Base-by-base conservation (phyloP, 768 basidiomycete genomes). In the Serendipita indica region DNA sequence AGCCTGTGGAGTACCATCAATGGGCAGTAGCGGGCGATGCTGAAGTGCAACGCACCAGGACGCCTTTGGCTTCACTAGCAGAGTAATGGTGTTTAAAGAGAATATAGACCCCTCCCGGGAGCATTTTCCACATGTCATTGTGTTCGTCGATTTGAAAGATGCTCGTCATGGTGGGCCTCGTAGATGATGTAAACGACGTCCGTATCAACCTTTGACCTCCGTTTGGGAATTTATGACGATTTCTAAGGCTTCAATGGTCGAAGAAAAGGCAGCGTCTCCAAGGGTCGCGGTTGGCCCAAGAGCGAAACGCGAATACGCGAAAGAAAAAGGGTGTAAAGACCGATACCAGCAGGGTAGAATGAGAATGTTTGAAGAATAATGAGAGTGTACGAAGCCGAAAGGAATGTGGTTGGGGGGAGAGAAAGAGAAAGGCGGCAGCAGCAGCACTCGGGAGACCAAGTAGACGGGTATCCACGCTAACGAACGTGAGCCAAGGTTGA, bases 111-210 rank as follows among this genome's bases (percentile, higher is more conserved):
- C 49, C 49, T 54, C 49, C 49, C 12, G 49, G 49, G 5, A 54
- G n/a, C 49, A 54, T 54, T 28, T 30, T 27, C 49, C 49, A 54
- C 49, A 20, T 54, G 25, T 54, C 49, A 30, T 54, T 54, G 49
- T 54, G n/a, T 33, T 54, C 10, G 25, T 54, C 49, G 49, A 54
- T 54, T 28, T 10, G 4, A 54, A 54, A 54, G 49, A 54, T 54
- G 49, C 49, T 54, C 49, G 49, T 54, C 49, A 54, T 54, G 22
- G 45, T 54, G n/a, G n/a, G n/a, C n/a, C n/a, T n/a, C n/a, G n/a
- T n/a, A n/a, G n/a, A n/a, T n/a, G n/a, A n/a, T n/a, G n/a, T n/a
- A n/a, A n/a, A n/a, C n/a, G n/a, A n/a, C n/a, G n/a, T n/a, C n/a
- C n/a, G n/a, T n/a, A n/a, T n/a, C n/a, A n/a, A n/a, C n/a, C n/a